Conservation (phyloP, 148 eudicot species). For the Rhododendron williamsianum region DNA sequence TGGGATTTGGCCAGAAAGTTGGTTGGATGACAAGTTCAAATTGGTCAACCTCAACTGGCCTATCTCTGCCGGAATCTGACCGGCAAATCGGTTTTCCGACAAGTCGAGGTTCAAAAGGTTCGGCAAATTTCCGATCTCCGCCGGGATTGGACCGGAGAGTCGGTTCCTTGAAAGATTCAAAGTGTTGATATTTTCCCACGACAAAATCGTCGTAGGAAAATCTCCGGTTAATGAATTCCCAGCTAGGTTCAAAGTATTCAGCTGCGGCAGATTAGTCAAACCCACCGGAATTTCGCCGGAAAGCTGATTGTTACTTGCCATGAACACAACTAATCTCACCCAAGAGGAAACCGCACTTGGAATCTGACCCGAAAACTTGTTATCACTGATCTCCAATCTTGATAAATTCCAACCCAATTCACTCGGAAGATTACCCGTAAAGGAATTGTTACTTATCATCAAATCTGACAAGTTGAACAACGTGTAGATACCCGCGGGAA, state of each 20-base stretch:
- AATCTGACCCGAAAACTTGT: constrained; percentile 49
- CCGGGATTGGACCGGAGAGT: constrained; percentile 26
- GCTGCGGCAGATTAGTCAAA: constrained; percentile 30
- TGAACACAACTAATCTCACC: constrained; percentile 31
- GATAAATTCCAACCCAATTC: constrained; percentile 39
- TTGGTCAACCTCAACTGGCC: background rate
- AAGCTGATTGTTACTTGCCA: constrained; percentile 50
- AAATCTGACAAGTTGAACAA: constrained; percentile 20
- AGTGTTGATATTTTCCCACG: constrained; percentile 18
- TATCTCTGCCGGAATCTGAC: constrained; percentile 24
- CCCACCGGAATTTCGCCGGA: constrained; percentile 46
- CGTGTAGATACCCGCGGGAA: constrained; percentile 55
- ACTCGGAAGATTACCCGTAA: constrained; percentile 50
- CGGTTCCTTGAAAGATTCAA: constrained; percentile 26
- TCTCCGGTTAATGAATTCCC: constrained; percentile 25
- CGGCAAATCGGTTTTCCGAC: constrained; percentile 25
- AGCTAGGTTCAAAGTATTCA: constrained; percentile 13
- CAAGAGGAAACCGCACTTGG: constrained; percentile 35
- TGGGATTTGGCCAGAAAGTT: no score
- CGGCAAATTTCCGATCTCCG: constrained; percentile 16
- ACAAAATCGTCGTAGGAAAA: constrained; percentile 16
- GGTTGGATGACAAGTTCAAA: no score
- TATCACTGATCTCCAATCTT: constrained; percentile 40
- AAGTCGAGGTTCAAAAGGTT: constrained; percentile 25
- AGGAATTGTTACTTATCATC: constrained; percentile 32